Conservation (phyloP, 306 rosid genomes). For the Dryas octopetala region DNA sequence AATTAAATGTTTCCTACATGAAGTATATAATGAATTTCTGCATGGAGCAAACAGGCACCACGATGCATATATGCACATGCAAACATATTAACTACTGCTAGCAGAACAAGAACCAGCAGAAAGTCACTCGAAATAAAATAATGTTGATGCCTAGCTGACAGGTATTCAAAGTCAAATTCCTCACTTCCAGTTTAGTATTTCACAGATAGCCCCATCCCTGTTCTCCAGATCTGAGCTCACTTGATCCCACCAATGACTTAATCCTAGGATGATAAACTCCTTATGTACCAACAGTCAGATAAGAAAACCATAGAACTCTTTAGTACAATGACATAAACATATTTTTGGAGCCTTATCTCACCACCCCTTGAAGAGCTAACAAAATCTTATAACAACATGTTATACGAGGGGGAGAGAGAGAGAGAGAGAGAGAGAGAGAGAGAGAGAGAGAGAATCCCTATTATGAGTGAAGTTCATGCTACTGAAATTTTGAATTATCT, state of each 20-base stretch:
- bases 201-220: neutral
- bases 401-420: too few species aligned
- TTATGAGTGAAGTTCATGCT: too few species aligned
- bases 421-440: neutral
- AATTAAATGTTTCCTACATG: neutral
- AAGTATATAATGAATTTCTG: neutral
- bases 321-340: neutral
- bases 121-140: neutral
- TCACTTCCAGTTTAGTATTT: neutral
- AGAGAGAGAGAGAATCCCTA: neutral
- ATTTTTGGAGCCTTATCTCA: neutral
- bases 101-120: neutral
- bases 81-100: slow-evolving; percentile 1
- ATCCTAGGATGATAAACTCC: neutral
- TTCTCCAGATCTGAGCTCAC: neutral
- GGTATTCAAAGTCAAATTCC: neutral
- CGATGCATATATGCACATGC: neutral
- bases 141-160: neutral
- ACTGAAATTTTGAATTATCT: too few species aligned
- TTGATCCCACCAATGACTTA: neutral
- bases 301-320: neutral
- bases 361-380: neutral
- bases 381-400: too few species aligned
- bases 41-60: neutral
- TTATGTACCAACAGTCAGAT: neutral